phyloP scores from a whole-genome alignment of 768 basidiomycete species.

The Tricholoma saponaceum region DNA sequence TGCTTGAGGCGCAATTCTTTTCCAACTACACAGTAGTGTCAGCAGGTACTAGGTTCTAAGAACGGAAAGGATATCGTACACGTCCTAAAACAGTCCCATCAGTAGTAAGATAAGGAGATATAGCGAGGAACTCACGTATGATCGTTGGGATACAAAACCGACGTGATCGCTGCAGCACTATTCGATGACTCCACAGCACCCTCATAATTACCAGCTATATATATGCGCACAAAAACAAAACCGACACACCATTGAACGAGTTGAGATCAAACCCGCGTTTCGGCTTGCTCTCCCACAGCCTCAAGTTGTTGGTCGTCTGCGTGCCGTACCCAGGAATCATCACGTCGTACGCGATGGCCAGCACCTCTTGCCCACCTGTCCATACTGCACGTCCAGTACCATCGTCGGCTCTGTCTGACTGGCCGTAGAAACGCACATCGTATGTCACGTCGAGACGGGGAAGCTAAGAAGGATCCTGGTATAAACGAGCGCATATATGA shows the following conservation, averaged over 20 bases:
- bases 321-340: conserved; percentile 90
- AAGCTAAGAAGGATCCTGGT: conserved; percentile 29
- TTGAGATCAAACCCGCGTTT: conserved; percentile 92
- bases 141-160: conserved; percentile 95
- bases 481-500: not conserved
- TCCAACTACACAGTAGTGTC: conserved; percentile 47
- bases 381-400: conserved; percentile 62
- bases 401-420: conserved; percentile 62
- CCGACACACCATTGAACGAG: conserved; percentile 79
- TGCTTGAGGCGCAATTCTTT: conserved; percentile 91
- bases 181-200: conserved; percentile 84
- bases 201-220: conserved; percentile 86
- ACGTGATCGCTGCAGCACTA: conserved; percentile 89
- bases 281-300: conserved; percentile 81
- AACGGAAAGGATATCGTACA: conserved; percentile 33
- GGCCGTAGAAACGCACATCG: conserved; percentile 87
- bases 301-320: conserved; percentile 85
- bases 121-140: conserved; percentile 50
- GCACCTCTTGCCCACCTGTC: conserved; percentile 90
- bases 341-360: conserved; percentile 92
- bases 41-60: not conserved
- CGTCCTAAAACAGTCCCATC: conserved; percentile 23
- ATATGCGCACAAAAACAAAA: not conserved
- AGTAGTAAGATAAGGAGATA: conserved; percentile 2
- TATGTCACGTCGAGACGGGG: conserved; percentile 81